Evolutionary conservation across 108 stramenopile genomes (phyloP), one percentile per base, ranked within the genome.

Genomic region (Aureococcus anophagefferens): DNA sequence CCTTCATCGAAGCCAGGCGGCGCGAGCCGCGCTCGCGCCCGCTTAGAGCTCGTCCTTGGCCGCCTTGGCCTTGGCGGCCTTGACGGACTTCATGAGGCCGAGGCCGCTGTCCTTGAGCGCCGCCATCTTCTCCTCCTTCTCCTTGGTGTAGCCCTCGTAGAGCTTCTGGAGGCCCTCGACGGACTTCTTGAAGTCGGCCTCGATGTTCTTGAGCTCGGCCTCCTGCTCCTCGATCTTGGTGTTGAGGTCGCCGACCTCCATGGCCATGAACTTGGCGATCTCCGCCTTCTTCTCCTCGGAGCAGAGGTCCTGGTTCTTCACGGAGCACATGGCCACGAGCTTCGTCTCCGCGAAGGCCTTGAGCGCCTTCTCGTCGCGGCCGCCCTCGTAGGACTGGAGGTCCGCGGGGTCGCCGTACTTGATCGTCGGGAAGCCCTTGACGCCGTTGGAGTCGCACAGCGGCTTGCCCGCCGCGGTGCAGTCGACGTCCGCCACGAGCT

Each of bases 401-500:
- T 63, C 36, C 37, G 45, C 5, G 14, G 65, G 25, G 40, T 77
- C 69, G 44, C 62, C 62, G 62, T 65, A 33, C 46, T 72, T 72
- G 65, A 77, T 64, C 35, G 76, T 72, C 32, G 76, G 76, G 46
- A 62, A 77, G 33, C 76, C 76, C 17, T 32, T 11, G 37, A 80
- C 35, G 25, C 71, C 77, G 46, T 77, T 75, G 4, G 70, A 35
- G 30, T 62, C 14, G 32, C 62, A 74, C 29, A 81, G 70, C 4
- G 44, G 68, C 37, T 62, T 25, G 29, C 29, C 65, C 29, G 84
- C 79, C 35, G 40, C 66, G 18, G 67, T 77, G 62, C 70, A 75
- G 74, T 75, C 79, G 11, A 81, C 83, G 35, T 79, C 79, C 0
- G 77, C 78, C 45, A 83, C 30, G 35, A 66, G 37, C 40, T 70